phyloP scores from a whole-genome alignment of 352 stramenopile species.

The Halophytophthora batemanensis region DNA sequence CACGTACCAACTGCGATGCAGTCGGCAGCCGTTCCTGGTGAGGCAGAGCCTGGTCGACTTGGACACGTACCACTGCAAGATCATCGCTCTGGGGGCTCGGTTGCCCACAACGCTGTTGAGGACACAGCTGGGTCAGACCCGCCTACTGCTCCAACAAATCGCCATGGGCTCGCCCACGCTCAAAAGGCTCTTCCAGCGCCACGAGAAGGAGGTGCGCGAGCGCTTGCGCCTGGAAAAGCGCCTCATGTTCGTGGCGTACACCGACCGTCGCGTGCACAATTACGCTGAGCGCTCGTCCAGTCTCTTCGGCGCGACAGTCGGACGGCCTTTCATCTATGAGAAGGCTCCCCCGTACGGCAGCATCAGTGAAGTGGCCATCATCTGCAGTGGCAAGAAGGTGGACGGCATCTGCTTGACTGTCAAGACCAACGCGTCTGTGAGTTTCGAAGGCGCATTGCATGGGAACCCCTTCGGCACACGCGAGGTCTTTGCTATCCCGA shows the following conservation, averaged over 20 bases:
- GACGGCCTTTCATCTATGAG: constrained; percentile 55
- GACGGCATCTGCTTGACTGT: constrained; percentile 62
- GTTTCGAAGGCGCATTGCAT: constrained; percentile 45
- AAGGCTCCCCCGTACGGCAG: constrained; percentile 61
- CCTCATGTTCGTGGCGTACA: constrained; percentile 71
- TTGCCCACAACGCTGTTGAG: constrained; percentile 31
- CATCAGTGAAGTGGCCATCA: constrained; percentile 59
- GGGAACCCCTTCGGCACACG: constrained; percentile 71
- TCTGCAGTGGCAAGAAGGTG: constrained; percentile 66
- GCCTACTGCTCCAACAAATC: constrained; percentile 25
- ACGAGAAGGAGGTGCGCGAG: constrained; percentile 54
- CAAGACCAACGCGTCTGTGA: constrained; percentile 46
- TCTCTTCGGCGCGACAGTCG: constrained; percentile 39
- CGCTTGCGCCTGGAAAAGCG: constrained; percentile 67
- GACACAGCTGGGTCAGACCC: constrained; percentile 20
- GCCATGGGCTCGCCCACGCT: constrained; percentile 58
- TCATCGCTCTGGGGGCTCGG: constrained; percentile 30
- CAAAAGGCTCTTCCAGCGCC: constrained; percentile 66
- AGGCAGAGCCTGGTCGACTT: constrained; percentile 41
- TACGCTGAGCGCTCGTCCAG: constrained; percentile 55
- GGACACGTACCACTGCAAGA: constrained; percentile 46
- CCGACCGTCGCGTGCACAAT: constrained; percentile 62
- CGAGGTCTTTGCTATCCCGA: constrained; percentile 52
- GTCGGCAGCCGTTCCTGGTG: constrained; percentile 32
- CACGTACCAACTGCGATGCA: constrained; percentile 24